Conservation (phyloP, 805 yeast genomes). For the Monosporozyma solicola region DNA sequence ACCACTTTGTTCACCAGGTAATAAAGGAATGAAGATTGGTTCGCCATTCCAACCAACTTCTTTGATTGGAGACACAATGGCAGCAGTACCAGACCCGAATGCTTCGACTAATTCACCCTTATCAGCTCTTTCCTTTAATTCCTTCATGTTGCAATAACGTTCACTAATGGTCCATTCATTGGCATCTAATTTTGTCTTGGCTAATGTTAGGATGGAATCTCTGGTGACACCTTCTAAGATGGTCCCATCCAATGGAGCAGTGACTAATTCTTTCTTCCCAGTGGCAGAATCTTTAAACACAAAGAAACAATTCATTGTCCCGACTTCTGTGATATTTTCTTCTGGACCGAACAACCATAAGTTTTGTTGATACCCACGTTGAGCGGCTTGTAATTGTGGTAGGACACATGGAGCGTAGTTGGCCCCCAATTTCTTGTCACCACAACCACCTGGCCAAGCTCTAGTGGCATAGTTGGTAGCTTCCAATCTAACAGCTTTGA, state of each 20-base stretch:
- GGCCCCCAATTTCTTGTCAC: constrained; percentile 92
- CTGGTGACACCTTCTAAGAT: constrained; percentile 94
- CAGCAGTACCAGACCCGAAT: constrained; percentile 98
- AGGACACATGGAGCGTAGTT: constrained; percentile 92
- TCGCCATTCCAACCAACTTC: constrained; percentile 71
- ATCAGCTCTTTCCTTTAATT: constrained; percentile 64
- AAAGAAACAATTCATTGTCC: constrained; percentile 91
- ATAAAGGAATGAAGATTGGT: constrained; percentile 66
- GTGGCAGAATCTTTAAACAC: constrained; percentile 62
- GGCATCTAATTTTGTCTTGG: constrained; percentile 62
- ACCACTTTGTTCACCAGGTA: constrained; percentile 70
- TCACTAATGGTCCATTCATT: constrained; percentile 76
- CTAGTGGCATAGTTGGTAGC: constrained; percentile 93
- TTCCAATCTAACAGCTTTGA: constrained; percentile 87
- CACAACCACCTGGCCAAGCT: constrained; percentile 99
- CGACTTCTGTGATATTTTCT: constrained; percentile 83
- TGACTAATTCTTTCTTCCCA: constrained; percentile 83
- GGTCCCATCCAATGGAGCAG: constrained; percentile 96
- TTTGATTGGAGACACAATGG: constrained; percentile 87
- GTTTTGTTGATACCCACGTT: constrained; percentile 88
- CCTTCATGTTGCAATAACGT: constrained; percentile 73
- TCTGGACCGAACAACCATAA: constrained; percentile 93
- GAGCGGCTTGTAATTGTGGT: constrained; percentile 84
- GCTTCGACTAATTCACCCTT: constrained; percentile 86
- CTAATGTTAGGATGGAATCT: constrained; percentile 71